Evolutionary conservation across 192 early-diverging fungal species (phyloP).

Genomic region (Dissophora ornata): DNA sequence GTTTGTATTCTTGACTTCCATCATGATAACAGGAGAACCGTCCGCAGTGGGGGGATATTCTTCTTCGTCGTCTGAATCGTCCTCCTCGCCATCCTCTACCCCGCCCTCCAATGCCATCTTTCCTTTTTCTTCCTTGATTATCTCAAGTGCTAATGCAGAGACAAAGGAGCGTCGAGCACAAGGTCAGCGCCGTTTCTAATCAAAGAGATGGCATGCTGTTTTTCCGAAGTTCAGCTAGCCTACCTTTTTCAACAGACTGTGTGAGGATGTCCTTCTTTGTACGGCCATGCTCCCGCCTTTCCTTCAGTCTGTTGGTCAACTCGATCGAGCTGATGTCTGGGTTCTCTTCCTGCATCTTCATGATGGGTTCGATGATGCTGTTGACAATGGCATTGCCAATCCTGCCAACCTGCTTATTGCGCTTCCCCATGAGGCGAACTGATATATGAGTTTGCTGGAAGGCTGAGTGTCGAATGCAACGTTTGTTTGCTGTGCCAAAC

Average conservation of each 20-base stretch:
- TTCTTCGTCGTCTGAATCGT: slow-evolving; percentile 49
- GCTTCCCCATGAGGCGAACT: slow-evolving; percentile 46
- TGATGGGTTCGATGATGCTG: slow-evolving; percentile 53
- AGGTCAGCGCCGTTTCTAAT: too few relatives aligned
- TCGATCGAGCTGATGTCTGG: slow-evolving; percentile 46
- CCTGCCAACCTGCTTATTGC: slow-evolving; percentile 44
- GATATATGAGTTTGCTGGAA: too few relatives aligned
- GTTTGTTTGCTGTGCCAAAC: too few relatives aligned
- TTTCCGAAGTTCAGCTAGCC: not conserved
- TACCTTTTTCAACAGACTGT: slow-evolving; percentile 46
- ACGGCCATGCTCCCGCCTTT: slow-evolving; percentile 28
- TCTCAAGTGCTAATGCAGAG: slow-evolving; percentile 32
- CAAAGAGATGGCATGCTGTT: too few relatives aligned
- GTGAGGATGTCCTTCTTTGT: slow-evolving; percentile 44
- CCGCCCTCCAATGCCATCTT: slow-evolving; percentile 23
- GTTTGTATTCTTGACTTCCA: slow-evolving; percentile 62
- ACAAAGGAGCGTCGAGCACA: too few relatives aligned
- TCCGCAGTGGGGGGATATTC: slow-evolving; percentile 37
- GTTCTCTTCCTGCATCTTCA: slow-evolving; percentile 55
- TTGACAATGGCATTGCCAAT: slow-evolving; percentile 52
- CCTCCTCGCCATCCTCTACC: slow-evolving; percentile 10
- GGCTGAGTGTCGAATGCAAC: too few relatives aligned
- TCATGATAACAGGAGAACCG: slow-evolving; percentile 47
- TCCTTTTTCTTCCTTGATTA: slow-evolving; percentile 35
- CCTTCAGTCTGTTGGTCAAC: slow-evolving; percentile 36